Base-by-base conservation (phyloP, 495 filamentous ascomycete genomes). In the Neurospora sp. region DNA sequence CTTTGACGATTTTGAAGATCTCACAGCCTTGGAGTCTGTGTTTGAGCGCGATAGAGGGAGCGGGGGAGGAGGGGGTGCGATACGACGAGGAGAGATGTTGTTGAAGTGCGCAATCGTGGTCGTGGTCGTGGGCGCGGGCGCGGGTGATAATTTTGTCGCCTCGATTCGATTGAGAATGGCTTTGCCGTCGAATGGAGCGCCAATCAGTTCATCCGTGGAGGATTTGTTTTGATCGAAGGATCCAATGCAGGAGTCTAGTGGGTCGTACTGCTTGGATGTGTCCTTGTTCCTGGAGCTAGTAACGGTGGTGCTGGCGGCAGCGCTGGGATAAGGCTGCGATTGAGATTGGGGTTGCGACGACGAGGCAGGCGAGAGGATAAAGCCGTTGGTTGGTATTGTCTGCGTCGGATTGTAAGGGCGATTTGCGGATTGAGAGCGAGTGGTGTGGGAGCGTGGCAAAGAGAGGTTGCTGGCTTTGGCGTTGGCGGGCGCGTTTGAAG, bases 141-240 rank as follows among this genome's bases (percentile, higher is more conserved):
- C 75, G 76, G 84, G 27, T 18, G 53, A 69, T 70, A 81, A 81
- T 79, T 87, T 75, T 80, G 84, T 79, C 86, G 90, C 78, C 83
- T 89, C 83, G 88, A 91, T 83, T 87, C 88, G 89, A 82, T 85
- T 88, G 77, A 93, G 84, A 80, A 92, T 92, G 78, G 86, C 87
- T 74, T 84, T 87, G 74, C 87, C 85, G 83, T 93, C 90, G 82
- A 90, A 90, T 69, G 91, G 89, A 75, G 88, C 84, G 75, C 89
- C 88, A 79, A 89, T 87, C 72, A 93, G 84, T 82, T 94, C 92
- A 83, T 92, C 90, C 74, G 91, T 65, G 53, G 53, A 65, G 35
- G 7, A 18, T 65, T 65, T 65, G 53, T 65, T 65, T 35, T 65
- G 53, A 65, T 65, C 27, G 27, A 65, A 65, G 45, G 27, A 68